Evolutionary conservation across 768 basidiomycete species (phyloP), one percentile per base, ranked within the genome.

Genomic region (Macrolepiota dolichaula): DNA sequence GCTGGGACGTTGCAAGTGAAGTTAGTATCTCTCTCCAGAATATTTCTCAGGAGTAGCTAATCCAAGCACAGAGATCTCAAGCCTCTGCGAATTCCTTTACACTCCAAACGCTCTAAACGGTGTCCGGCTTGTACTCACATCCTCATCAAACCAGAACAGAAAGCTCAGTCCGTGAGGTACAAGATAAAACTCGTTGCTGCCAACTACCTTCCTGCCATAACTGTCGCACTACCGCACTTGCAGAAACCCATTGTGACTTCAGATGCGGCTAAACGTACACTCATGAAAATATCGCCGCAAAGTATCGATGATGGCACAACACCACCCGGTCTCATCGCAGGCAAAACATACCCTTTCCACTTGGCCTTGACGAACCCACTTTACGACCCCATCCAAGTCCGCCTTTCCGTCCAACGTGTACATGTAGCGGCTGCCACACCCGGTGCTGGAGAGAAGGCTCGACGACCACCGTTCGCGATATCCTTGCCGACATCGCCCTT

Each of bases 151-250:
- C 97, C 97, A 3, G 97, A 99, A 72, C 91, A 96, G 69, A 99
- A 99, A 71, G 90, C 95, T 0, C 93, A 94, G 66, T 94, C 92
- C 17, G 89, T 92, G 38, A 86, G 94, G 17, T 98, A 89, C 81
- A 98, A 98, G 76, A 98, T 99, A 75, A 98, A 98, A 74, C 87
- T 98, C 54, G 92, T 96, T 59, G 97, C 96, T 0, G 86, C 92
- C 29, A 96, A 91, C 71, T 98, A 98, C 74, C 80, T 99, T 15
- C 97, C 97, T 0, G 84, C 89, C 2, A 91, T 98, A 35, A 83
- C 86, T 5, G 84, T 94, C 37, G 73, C 81, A 38, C 78, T 92
- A 36, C 89, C 91, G 22, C 86, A 85, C 62, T 75, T 77, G 9
- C 79, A 79, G 65, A 73, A 78, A 64, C 64, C 72, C 53, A 69